Evolutionary conservation across 2,329 filamentous ascomycete species (phyloP), one percentile per base, ranked within the genome.

Genomic region (Aurifilum marmelostoma): DNA sequence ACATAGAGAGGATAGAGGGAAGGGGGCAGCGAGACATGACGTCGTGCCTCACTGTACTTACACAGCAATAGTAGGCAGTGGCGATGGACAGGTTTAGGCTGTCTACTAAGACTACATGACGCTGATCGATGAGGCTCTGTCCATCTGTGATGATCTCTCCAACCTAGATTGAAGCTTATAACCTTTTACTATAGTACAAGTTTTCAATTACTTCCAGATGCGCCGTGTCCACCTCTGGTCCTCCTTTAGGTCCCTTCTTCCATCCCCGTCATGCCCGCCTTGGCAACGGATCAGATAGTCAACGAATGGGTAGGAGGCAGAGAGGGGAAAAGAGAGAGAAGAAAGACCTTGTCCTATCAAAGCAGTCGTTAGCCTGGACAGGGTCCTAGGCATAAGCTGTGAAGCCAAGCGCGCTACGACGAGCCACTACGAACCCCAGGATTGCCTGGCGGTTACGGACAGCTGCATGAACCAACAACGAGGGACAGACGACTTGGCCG

Each of bases 381-480:
- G 47, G n/a, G 47, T 50, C 63, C 63, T 52, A 37, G 63, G 52
- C 63, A 68, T 12, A 68, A 39, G 66, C 66, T 70, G 37, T 52
- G 59, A 39, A 66, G 60, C 66, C 62, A 62, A 61, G 68, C 61
- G 54, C 66, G 60, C 66, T 70, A 60, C 29, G 52, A 37, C 47
- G 39, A 66, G 62, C 69, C 63, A 68, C 56, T 59, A 41, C 60
- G 18, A 52, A n/a, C 43, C n/a, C 61, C 37, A 43, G 59, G 60
- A 41, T 24, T 32, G 39, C 47, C 37, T 34, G 50, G 62, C n/a
- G 32, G 63, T 24, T 56, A 52, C 63, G 66, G 69, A 61, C 58
- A 66, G 52, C 24, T 70, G 69, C 69, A 70, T 70, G 69, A 70
- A 70, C 69, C 41, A 68, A 63, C 29, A 64, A 54, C 43, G 43